A percentile compares a stretch with the other conserved stretches of the same genome.
These are phyloP conservation scores for Laguncularia racemosa DNA, from an alignment of 345 rosid species.

Conservation along the genomic window DNA sequence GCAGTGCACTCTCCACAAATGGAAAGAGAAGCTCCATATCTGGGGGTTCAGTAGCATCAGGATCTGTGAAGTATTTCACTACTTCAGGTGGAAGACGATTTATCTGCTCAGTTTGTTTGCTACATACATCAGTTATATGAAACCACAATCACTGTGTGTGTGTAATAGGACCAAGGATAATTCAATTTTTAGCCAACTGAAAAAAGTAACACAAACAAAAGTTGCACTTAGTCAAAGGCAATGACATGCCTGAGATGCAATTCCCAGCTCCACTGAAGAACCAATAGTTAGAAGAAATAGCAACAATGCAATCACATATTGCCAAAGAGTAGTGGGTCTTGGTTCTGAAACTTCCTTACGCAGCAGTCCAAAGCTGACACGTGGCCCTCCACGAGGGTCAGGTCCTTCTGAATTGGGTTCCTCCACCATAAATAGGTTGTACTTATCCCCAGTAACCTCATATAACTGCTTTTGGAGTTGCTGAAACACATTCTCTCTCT, in stretches of 20 bases:
- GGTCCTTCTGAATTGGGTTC: slow-evolving; percentile 91
- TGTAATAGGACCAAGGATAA: no score
- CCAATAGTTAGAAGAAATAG: slow-evolving; percentile 82
- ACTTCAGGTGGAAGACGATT: slow-evolving; percentile 93
- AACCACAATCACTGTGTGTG: no score
- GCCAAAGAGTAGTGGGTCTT: slow-evolving; percentile 95
- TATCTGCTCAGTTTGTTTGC: slow-evolving; percentile 42
- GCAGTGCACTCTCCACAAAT: slow-evolving; percentile 89
- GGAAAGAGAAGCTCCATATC: slow-evolving; percentile 84
- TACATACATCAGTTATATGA: slow-evolving; percentile 3
- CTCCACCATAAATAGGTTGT: slow-evolving; percentile 90
- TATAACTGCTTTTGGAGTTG: slow-evolving; percentile 63
- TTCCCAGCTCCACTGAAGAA: slow-evolving; percentile 85
- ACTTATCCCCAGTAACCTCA: slow-evolving; percentile 62
- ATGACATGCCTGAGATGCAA: slow-evolving; percentile 79
- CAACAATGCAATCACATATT: slow-evolving; percentile 82
- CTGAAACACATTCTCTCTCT: slow-evolving; percentile 71
- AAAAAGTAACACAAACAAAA: not conserved
- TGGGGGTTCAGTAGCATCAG: slow-evolving; percentile 77
- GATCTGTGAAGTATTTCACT: slow-evolving; percentile 89
- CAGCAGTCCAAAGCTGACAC: slow-evolving; percentile 88
- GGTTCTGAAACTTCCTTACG: slow-evolving; percentile 97
- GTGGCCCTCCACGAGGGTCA: slow-evolving; percentile 92
- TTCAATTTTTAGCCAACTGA: no score
- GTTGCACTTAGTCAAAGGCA: not conserved